These are phyloP conservation scores for Cantharellus anzutake DNA, from an alignment of 768 basidiomycete species.

Conservation along the genomic window DNA sequence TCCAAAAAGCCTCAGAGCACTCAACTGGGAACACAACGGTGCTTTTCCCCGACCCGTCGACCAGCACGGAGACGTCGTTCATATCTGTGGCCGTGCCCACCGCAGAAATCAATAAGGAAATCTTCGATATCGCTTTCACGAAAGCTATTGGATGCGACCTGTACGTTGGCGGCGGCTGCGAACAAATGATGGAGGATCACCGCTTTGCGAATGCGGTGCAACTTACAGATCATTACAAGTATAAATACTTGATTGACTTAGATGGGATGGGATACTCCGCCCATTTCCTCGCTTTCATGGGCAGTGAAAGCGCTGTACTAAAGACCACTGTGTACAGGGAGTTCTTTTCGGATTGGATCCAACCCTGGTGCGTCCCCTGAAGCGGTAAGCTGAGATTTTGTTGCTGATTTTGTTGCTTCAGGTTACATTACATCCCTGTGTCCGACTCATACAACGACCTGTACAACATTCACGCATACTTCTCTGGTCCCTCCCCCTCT, in stretches of 20 bases:
- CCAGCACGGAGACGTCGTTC: constrained; percentile 30
- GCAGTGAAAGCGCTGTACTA: constrained; percentile 74
- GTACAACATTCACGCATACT: constrained; percentile 86
- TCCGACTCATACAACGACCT: constrained; percentile 76
- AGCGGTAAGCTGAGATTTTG: not conserved
- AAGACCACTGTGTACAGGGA: constrained; percentile 87
- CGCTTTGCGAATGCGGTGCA: constrained; percentile 60
- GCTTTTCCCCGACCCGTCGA: constrained; percentile 47
- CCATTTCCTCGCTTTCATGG: constrained; percentile 67
- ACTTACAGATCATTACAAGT: constrained; percentile 74
- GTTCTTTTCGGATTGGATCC: constrained; percentile 79
- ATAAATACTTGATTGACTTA: constrained; percentile 82
- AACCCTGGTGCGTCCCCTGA: constrained; percentile 43
- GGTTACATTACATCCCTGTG: constrained; percentile 91
- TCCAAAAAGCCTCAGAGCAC: constrained; percentile 54
- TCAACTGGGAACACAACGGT: constrained; percentile 38
- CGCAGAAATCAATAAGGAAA: constrained; percentile 44
- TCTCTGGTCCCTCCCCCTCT: constrained; percentile 60
- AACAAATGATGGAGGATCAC: constrained; percentile 41
- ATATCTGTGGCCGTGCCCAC: constrained; percentile 26
- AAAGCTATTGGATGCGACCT: constrained; percentile 46
- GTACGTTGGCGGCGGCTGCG: constrained; percentile 54
- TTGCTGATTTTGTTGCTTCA: constrained; percentile 14
- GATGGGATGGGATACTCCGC: constrained; percentile 95
- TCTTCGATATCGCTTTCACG: constrained; percentile 81